Evolutionary conservation across 768 basidiomycete species (phyloP), one percentile per base, ranked within the genome.

Genomic region (Chalciporus sphaerocephalus): DNA sequence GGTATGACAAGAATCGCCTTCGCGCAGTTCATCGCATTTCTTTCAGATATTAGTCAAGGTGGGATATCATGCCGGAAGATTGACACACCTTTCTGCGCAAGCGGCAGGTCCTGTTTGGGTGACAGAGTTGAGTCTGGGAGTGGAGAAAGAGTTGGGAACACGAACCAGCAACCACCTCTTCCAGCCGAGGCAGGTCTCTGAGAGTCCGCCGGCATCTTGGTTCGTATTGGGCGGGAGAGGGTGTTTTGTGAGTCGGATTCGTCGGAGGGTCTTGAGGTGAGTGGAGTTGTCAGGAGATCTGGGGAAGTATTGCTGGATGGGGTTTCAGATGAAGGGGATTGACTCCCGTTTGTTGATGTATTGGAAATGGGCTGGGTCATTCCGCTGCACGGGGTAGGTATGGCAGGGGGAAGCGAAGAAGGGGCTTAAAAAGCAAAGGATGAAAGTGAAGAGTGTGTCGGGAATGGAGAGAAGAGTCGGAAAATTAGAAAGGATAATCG

Each of bases 21-120:
- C 83, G 53, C 86, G 80, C 53, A 87, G 82, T 58, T 92, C 88
- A 63, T 92, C 88, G 65, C 88, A 92, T 86, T 92, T 92, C 87
- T 91, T 62, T 5, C 20, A 42, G 47, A 38, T 21, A 28, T 39
- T 20, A 7, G 48, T 54, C 39, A 51, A 17, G 46, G 23, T 24
- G 27, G 34, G 38, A 40, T 3, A 28, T 7, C 12, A 0, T 3
- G 24, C 3, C 5, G 12, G 23, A 34, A 0, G 30, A n/a, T 30
- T 5, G 34, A 37, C 62, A 50, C 56, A 89, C 87, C 74, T 90
- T 91, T 70, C 88, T 76, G 51, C 88, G 79, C 35, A 91, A 68
- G 22, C 88, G 80, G 67, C 88, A 91, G 41, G 88, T 91, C 88
- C 88, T 91, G 30, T 28, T 16, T 15, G 39, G 27, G 46, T 8